Evolutionary conservation across 2,329 filamentous ascomycete genomes (phyloP).

Genomic region (Fusarium beomiforme): DNA sequence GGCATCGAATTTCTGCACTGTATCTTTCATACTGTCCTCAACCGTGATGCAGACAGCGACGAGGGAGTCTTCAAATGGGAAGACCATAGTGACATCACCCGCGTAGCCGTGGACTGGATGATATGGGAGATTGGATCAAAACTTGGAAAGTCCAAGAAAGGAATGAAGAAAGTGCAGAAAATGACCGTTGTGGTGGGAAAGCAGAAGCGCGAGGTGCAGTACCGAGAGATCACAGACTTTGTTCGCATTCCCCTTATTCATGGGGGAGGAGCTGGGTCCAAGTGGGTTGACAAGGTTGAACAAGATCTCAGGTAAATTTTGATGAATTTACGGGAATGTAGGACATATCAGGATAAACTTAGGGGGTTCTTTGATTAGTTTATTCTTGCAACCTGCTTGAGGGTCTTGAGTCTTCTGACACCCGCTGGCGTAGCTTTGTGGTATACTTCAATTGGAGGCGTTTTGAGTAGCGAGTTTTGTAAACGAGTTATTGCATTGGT

Average conservation of each 20-base stretch:
- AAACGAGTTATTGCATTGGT: background rate
- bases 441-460: too few relatives aligned
- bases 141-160: slow-evolving; percentile 8
- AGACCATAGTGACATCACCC: slow-evolving; percentile 14
- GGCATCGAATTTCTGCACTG: background rate
- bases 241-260: background rate
- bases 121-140: slow-evolving; percentile 20
- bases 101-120: background rate
- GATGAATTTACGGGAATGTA: too few relatives aligned
- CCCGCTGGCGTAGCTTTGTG: background rate
- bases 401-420: too few relatives aligned
- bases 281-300: slow-evolving; percentile 15
- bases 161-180: slow-evolving; percentile 3
- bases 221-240: slow-evolving; percentile 1
- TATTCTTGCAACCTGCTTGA: too few relatives aligned
- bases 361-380: too few relatives aligned
- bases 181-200: background rate
- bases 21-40: slow-evolving; percentile 4
- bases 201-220: background rate
- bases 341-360: too few relatives aligned
- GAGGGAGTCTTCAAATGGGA: slow-evolving; percentile 15
- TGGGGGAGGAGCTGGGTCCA: background rate
- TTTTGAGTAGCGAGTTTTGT: background rate
- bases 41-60: background rate
- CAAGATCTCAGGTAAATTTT: background rate